A percentile compares a stretch with the other conserved stretches of the same genome.
phyloP scores from a whole-genome alignment of 441 rosid species.

The Gossypium davidsonii region DNA sequence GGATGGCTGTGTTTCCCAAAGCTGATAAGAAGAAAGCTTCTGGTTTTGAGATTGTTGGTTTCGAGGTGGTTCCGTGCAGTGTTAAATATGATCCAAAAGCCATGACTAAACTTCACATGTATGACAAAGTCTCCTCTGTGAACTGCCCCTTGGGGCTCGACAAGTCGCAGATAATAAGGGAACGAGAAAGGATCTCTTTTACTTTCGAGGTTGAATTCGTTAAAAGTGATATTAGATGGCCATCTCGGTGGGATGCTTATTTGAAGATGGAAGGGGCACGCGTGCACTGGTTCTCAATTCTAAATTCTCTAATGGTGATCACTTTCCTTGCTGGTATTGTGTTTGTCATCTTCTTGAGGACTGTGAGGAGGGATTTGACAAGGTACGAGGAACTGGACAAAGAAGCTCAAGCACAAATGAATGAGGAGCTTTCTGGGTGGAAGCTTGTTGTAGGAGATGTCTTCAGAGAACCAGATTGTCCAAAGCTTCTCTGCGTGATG shows the following conservation, averaged over 20 bases:
- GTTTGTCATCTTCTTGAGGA: slow-evolving; percentile 82
- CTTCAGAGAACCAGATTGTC: slow-evolving; percentile 69
- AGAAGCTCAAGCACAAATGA: slow-evolving; percentile 96
- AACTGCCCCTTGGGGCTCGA: slow-evolving; percentile 68
- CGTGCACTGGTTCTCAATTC: slow-evolving; percentile 89
- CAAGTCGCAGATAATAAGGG: slow-evolving; percentile 76
- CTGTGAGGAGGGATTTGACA: slow-evolving; percentile 89
- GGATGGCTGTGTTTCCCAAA: slow-evolving; percentile 73
- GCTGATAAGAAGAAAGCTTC: slow-evolving; percentile 63
- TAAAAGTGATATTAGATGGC: slow-evolving; percentile 77
- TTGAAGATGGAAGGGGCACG: slow-evolving; percentile 93
- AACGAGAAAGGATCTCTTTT: slow-evolving; percentile 68
- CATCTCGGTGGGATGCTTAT: slow-evolving; percentile 95
- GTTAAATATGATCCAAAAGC: slow-evolving; percentile 47
- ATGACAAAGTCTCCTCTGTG: slow-evolving; percentile 46
- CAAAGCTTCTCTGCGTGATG: slow-evolving; percentile 83
- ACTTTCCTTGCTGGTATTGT: slow-evolving; percentile 89
- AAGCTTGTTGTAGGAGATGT: slow-evolving; percentile 95
- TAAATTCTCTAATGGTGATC: slow-evolving; percentile 91
- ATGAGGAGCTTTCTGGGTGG: slow-evolving; percentile 96
- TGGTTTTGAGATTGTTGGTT: slow-evolving; percentile 84
- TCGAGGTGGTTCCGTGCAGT: slow-evolving; percentile 89
- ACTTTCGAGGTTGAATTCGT: slow-evolving; percentile 86
- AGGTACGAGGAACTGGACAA: slow-evolving; percentile 90
- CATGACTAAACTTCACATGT: slow-evolving; percentile 58